These are phyloP conservation scores for Paecilomyces variotii DNA, from an alignment of 2,329 filamentous ascomycete genomes.

Conservation along the genomic window DNA sequence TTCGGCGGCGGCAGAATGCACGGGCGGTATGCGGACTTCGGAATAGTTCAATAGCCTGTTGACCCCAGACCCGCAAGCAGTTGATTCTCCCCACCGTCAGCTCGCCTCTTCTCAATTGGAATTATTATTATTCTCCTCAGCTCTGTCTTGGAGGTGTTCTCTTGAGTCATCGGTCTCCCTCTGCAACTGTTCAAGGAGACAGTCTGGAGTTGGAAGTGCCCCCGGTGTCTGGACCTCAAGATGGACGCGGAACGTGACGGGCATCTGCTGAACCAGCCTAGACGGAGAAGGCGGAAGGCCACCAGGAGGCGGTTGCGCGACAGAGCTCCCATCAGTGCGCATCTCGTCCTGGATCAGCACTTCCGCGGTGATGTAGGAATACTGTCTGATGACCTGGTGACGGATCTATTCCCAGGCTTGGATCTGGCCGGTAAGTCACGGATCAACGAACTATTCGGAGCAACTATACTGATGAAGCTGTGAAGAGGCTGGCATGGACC, in stretches of 20 bases:
- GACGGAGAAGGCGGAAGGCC: conserved; percentile 43
- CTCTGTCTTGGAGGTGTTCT: not conserved
- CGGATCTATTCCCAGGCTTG: conserved; percentile 63
- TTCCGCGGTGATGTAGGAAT: conserved; percentile 79
- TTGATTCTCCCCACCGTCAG: conserved; percentile 12
- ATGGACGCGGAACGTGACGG: conserved; percentile 38
- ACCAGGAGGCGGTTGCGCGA: conserved; percentile 41
- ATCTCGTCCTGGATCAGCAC: conserved; percentile 75
- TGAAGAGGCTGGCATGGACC: conserved; percentile 7
- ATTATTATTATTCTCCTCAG: not conserved
- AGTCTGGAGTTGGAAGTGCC: not conserved
- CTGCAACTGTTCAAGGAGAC: not conserved
- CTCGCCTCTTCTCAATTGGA: not conserved
- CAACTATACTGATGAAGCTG: conserved; percentile 3
- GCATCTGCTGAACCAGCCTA: conserved; percentile 38
- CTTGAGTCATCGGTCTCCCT: not conserved
- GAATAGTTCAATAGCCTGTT: conserved; percentile 13
- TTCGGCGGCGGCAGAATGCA: conserved; percentile 24
- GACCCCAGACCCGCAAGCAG: not conserved
- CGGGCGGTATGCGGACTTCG: conserved; percentile 22
- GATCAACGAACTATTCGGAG: not conserved
- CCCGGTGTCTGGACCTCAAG: not conserved
- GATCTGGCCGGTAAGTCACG: conserved; percentile 42
- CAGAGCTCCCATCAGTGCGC: conserved; percentile 68
- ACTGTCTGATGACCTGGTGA: conserved; percentile 77